Conservation (phyloP, 306 rosid species). For the Glycine latifolia region DNA sequence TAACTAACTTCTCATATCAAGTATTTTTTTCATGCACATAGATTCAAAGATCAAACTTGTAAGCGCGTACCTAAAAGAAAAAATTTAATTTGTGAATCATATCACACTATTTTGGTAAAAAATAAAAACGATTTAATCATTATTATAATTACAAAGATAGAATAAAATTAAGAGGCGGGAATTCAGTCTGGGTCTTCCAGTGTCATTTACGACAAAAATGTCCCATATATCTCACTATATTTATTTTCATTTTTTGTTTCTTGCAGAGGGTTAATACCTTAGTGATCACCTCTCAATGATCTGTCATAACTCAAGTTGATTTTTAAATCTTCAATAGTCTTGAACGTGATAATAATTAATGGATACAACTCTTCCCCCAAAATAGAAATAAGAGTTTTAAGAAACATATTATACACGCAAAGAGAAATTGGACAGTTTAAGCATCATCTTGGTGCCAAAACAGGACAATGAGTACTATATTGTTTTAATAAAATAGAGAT, state of each 20-base stretch:
- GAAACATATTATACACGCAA: background rate
- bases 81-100: too few species aligned
- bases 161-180: background rate
- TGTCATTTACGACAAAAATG: background rate
- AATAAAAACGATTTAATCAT: too few species aligned
- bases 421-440: conserved; percentile 33
- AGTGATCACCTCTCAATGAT: background rate
- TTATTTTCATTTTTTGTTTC: background rate
- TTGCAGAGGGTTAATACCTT: background rate
- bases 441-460: conserved; percentile 43
- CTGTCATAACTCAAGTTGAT: background rate
- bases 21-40: too few species aligned
- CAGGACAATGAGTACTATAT: conserved; percentile 38
- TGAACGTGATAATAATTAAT: too few species aligned
- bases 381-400: conserved; percentile 23
- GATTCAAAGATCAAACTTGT: too few species aligned
- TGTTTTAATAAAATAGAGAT: conserved; percentile 34
- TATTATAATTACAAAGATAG: too few species aligned
- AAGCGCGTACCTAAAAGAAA: too few species aligned
- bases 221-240: background rate
- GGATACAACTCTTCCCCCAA: conserved; percentile 3
- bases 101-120: too few species aligned
- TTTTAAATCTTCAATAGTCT: background rate
- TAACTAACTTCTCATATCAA: too few species aligned
- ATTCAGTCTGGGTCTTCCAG: background rate